These are phyloP conservation scores for Magnolia sinica DNA, from an alignment of 164 flowering plant species.

Conservation along the genomic window DNA sequence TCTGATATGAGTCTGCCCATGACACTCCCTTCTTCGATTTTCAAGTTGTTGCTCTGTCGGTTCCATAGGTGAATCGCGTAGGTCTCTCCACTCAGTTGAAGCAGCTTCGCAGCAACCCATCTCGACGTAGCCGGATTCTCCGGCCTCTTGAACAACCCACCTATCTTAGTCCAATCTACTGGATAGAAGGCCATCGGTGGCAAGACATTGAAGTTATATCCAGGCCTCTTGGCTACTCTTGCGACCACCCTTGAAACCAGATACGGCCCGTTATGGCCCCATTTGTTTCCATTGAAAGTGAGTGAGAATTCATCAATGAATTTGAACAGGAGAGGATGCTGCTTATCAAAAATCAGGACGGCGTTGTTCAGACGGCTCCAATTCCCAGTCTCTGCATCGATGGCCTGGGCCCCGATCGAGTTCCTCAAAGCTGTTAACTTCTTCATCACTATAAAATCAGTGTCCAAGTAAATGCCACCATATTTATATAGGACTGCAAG, in stretches of 20 bases:
- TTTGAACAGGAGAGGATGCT: conserved; percentile 57
- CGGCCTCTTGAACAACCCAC: conserved; percentile 41
- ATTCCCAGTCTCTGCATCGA: conserved; percentile 16
- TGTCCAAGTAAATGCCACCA: conserved; percentile 52
- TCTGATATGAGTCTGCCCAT: conserved; percentile 43
- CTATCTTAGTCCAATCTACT: conserved; percentile 57
- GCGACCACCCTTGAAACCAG: conserved; percentile 69
- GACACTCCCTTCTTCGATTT: conserved; percentile 73
- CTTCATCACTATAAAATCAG: conserved; percentile 44
- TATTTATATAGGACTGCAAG: conserved; percentile 45
- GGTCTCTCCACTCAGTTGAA: conserved; percentile 35
- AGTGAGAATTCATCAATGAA: conserved; percentile 70
- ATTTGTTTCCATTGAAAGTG: conserved; percentile 69
- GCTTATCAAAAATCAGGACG: conserved; percentile 62
- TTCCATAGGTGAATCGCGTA: conserved; percentile 89
- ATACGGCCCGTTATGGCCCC: conserved; percentile 95
- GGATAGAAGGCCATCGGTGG: conserved; percentile 79
- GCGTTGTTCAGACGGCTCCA: conserved; percentile 91
- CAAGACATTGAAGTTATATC: conserved; percentile 47
- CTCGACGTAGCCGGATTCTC: conserved; percentile 14
- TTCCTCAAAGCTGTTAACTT: conserved; percentile 34
- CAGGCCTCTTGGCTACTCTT: conserved; percentile 23
- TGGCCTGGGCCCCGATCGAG: conserved; percentile 46
- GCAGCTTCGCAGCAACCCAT: conserved; percentile 56
- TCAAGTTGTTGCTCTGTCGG: conserved; percentile 44